A percentile compares a stretch with the other conserved stretches of the same genome.
Conservation (phyloP, 495 filamentous ascomycete genomes). For the Chaetomium tenue region DNA sequence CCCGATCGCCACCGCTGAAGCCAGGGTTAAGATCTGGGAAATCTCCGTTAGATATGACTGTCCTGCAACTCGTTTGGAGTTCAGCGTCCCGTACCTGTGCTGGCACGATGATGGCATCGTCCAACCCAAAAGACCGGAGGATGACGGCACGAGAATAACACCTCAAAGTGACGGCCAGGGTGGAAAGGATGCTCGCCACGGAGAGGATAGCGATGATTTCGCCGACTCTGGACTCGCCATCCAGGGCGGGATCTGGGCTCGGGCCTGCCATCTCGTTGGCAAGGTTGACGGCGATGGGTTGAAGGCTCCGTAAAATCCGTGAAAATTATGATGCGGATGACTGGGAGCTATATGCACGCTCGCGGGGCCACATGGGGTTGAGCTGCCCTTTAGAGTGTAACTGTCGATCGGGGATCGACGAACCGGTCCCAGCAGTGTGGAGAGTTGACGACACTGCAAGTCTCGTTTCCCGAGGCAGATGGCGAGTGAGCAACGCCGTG, state of each 20-base stretch:
- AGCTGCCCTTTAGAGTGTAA: neutral
- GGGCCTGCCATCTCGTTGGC: slow-evolving; percentile 14
- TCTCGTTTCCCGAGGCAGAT: neutral
- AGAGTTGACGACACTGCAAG: neutral
- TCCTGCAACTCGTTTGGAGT: neutral
- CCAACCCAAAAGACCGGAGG: slow-evolving; percentile 19
- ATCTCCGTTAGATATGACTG: neutral
- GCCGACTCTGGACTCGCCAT: slow-evolving; percentile 20
- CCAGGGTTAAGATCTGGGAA: slow-evolving; percentile 20
- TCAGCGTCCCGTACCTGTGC: slow-evolving; percentile 15
- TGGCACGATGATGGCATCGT: slow-evolving; percentile 23
- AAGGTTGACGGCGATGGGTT: neutral
- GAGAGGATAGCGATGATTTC: slow-evolving; percentile 23
- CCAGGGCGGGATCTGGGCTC: slow-evolving; percentile 22
- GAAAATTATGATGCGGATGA: neutral
- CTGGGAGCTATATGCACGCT: neutral
- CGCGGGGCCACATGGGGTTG: neutral
- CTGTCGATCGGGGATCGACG: slow-evolving; percentile 6
- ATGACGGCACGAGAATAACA: slow-evolving; percentile 23
- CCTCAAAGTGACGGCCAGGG: slow-evolving; percentile 13
- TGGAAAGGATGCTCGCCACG: slow-evolving; percentile 16
- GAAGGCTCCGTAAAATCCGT: neutral
- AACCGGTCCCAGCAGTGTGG: neutral
- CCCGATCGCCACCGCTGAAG: slow-evolving; percentile 28
- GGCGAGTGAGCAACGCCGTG: neutral